Percentiles rank a stretch among this genome's conserved stretches.
phyloP scores from a whole-genome alignment of 73 alveolate genomes.

The Paramecium octaurelia region DNA sequence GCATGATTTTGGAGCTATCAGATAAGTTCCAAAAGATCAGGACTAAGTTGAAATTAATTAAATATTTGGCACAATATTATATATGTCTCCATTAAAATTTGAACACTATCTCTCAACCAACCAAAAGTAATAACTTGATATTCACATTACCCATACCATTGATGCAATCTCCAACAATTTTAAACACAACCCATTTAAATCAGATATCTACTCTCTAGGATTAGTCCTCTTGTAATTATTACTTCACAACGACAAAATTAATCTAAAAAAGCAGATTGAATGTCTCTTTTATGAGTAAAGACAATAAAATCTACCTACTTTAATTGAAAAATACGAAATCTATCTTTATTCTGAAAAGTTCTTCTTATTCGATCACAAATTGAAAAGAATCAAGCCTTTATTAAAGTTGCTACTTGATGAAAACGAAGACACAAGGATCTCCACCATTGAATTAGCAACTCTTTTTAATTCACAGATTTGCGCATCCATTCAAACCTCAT shows the following conservation, averaged over 20 bases:
- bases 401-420: not conserved
- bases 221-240: not conserved
- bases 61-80: constrained; percentile 19
- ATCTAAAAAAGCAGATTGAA: not conserved
- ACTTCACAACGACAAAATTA: not conserved
- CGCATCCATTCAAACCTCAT: not conserved
- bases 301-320: not conserved
- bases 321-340: not conserved
- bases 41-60: constrained; percentile 1
- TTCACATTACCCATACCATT: not conserved
- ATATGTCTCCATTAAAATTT: constrained; percentile 29
- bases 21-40: not conserved
- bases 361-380: not conserved
- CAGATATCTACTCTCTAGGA: constrained; percentile 38
- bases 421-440: not conserved
- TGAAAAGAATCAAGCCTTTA: not conserved
- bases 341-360: not conserved
- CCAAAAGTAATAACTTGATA: not conserved
- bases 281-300: constrained; percentile 1
- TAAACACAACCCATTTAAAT: constrained; percentile 43
- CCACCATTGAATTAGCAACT: not conserved
- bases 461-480: not conserved
- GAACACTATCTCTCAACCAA: not conserved
- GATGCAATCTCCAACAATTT: not conserved
- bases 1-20: constrained; percentile 32